Percentiles rank a stretch among this genome's conserved stretches.
These are phyloP conservation scores for Phialophora tarda DNA, from an alignment of 2,329 filamentous ascomycete genomes.

Conservation along the genomic window DNA sequence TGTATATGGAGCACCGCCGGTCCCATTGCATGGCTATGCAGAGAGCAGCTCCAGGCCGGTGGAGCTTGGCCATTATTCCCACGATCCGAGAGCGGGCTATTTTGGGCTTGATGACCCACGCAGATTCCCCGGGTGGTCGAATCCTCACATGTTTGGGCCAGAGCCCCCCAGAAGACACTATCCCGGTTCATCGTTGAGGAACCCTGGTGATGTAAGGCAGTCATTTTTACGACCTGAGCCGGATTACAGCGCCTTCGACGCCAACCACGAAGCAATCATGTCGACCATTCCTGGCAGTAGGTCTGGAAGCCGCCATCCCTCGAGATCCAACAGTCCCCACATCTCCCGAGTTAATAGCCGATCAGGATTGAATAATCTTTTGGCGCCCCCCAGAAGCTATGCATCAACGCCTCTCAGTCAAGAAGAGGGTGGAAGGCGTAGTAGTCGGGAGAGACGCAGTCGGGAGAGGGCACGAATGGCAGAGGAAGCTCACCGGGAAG, in stretches of 20 bases:
- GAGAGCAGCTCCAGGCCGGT: conserved; percentile 29
- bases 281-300: conserved; percentile 39
- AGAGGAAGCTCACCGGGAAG: conserved; percentile 35
- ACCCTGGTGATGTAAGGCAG: conserved; percentile 29
- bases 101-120: conserved; percentile 31
- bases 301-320: conserved; percentile 37
- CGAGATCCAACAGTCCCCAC: conserved; percentile 39
- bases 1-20: conserved; percentile 30
- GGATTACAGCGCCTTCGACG: conserved; percentile 39
- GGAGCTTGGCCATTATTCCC: conserved; percentile 28
- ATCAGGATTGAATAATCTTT: conserved; percentile 35
- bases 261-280: conserved; percentile 41
- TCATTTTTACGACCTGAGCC: conserved; percentile 37
- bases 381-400: conserved; percentile 27
- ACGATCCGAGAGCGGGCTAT: conserved; percentile 28
- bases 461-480: conserved; percentile 28
- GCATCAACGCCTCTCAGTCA: conserved; percentile 32
- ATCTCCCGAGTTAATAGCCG: conserved; percentile 37
- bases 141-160: conserved; percentile 20
- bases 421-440: conserved; percentile 29
- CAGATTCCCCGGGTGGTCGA: conserved; percentile 24
- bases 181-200: conserved; percentile 28
- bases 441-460: conserved; percentile 27
- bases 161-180: conserved; percentile 26
- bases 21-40: conserved; percentile 25